A percentile compares a stretch with the other conserved stretches of the same genome.
phyloP scores from a whole-genome alignment of 208 protist species.

The Trypanosoma caninum region DNA sequence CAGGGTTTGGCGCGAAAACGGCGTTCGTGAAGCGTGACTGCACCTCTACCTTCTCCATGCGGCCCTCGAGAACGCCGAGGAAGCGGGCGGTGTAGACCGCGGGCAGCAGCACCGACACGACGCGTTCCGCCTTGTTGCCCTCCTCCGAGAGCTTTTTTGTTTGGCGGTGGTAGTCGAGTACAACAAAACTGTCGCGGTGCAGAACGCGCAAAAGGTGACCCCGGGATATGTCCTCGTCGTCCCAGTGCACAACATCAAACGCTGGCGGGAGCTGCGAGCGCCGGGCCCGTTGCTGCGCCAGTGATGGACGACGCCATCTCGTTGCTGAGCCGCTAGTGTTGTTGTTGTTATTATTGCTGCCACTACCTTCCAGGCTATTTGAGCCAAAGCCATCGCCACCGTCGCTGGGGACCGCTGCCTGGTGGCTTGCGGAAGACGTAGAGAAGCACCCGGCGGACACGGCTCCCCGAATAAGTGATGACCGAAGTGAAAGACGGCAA shows the following conservation, averaged over 20 bases:
- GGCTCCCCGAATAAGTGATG: conserved; percentile 2
- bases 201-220: conserved; percentile 75
- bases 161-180: conserved; percentile 81
- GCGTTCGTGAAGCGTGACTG: conserved; percentile 83
- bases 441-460: conserved; percentile 7
- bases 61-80: conserved; percentile 79
- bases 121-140: conserved; percentile 49
- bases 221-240: conserved; percentile 55
- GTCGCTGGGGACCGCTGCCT: conserved; percentile 14
- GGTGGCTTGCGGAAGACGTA: conserved; percentile 7
- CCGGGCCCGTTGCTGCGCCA: conserved; percentile 29
- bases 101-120: conserved; percentile 73
- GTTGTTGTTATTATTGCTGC: background rate
- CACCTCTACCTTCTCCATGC: conserved; percentile 58
- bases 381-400: background rate
- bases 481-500: conserved; percentile 20
- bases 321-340: conserved; percentile 22
- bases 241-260: conserved; percentile 88
- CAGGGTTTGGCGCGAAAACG: conserved; percentile 47
- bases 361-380: background rate
- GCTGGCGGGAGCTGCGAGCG: conserved; percentile 51
- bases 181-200: conserved; percentile 74
- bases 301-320: conserved; percentile 14
- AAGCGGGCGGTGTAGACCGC: conserved; percentile 84
- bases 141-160: conserved; percentile 9